Base-by-base conservation (phyloP, 208 protist species). In the Tritrichomonas musculus region DNA sequence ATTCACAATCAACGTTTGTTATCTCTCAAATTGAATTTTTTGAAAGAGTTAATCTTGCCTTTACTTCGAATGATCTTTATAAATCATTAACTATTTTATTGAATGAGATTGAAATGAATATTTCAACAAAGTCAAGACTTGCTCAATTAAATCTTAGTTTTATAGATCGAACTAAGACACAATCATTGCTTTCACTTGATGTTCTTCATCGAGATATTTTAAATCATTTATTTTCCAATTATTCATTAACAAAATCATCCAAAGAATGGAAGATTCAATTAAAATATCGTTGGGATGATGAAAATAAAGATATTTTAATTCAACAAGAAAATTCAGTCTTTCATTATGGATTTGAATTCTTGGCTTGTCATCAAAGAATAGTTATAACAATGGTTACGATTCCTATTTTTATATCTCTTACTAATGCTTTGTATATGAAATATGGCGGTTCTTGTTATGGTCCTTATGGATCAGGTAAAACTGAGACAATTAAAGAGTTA, bases 201-300 rank as follows among this genome's bases (percentile, higher is more conserved):
- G 98, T 99, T 33, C 98, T 99, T 95, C 97, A 97, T 17, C 95
- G 98, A 93, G 98, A 99, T 94, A 96, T 99, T 47, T 95, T 98
- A 22, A 95, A 97, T 25, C 94, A 97, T 88, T 97, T 99, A 96
- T 97, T 97, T 92, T 97, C 97, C 49, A 97, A 96, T 93, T 94
- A 95, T 17, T 96, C 98, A 25, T 72, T 95, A 25, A 94, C 96
- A 65, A 93, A 95, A 11, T 96, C 95, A 55, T 97, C 99, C 73
- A 99, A 99, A 94, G 97, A 97, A 44, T 99, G 98, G 98, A 97
- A 84, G 17, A 92, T 41, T 17, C 94, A 95, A 92, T 82, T 94
- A 53, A 57, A 82, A 80, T 95, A 88, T 75, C 93, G 93, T 36
- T 93, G 92, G 30, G 69, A 95, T 44, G 93, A 94, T 53, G 20